Conservation (phyloP, 2,329 filamentous ascomycete species). For the Alternaria hordeiaustralica region DNA sequence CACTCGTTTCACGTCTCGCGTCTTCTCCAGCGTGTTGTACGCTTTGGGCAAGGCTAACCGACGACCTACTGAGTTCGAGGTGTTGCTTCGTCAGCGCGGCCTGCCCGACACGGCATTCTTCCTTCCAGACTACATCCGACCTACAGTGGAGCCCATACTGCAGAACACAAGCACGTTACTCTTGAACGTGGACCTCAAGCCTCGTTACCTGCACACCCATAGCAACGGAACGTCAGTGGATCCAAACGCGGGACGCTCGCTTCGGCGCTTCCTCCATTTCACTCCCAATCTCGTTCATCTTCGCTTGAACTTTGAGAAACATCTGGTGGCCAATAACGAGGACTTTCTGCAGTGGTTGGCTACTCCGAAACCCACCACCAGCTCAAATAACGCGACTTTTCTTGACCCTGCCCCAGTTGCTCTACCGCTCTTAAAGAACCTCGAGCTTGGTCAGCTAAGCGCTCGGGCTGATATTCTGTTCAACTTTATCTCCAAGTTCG, state of each 20-base stretch:
- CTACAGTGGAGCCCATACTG: constrained; percentile 52
- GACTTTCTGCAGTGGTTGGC: constrained; percentile 51
- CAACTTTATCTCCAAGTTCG: constrained; percentile 48
- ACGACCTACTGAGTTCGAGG: constrained; percentile 55
- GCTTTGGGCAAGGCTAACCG: constrained; percentile 41
- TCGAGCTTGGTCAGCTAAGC: constrained; percentile 34
- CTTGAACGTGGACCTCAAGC: constrained; percentile 40
- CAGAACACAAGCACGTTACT: constrained; percentile 56
- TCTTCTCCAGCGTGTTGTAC: constrained; percentile 29
- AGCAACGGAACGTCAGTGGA: constrained; percentile 11
- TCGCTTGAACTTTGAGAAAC: constrained; percentile 58
- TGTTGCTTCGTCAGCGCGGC: constrained; percentile 52
- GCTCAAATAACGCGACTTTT: background rate
- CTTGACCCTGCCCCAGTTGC: constrained; percentile 17
- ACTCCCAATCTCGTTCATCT: constrained; percentile 58
- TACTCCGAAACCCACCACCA: background rate
- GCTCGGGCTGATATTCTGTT: constrained; percentile 14
- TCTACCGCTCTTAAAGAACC: constrained; percentile 19
- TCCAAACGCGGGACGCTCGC: constrained; percentile 21
- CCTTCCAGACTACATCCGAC: constrained; percentile 51
- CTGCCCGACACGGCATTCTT: constrained; percentile 54
- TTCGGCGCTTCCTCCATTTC: constrained; percentile 50
- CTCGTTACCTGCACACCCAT: constrained; percentile 16
- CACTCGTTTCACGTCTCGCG: constrained; percentile 17
- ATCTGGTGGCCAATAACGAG: constrained; percentile 18